phyloP scores from a whole-genome alignment of 2,329 filamentous ascomycete genomes.

The Xylariaceae sp. region DNA sequence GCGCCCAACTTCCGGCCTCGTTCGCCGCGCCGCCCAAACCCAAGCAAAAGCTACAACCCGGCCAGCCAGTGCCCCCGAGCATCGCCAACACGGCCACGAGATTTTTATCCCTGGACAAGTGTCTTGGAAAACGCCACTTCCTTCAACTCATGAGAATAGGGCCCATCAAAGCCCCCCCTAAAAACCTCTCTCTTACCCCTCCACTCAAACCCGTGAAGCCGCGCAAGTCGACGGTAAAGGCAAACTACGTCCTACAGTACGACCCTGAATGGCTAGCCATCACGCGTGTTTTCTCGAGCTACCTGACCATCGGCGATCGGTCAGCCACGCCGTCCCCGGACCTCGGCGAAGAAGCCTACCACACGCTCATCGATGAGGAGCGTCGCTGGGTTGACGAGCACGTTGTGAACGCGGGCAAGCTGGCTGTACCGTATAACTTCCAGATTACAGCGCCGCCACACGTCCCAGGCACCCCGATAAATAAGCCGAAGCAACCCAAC shows the following conservation, averaged over 20 bases:
- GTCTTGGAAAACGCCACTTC: slow-evolving; percentile 71
- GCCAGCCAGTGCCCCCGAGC: slow-evolving; percentile 60
- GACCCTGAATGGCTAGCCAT: slow-evolving; percentile 96
- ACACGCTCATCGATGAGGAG: slow-evolving; percentile 61
- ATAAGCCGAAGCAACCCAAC: slow-evolving; percentile 57
- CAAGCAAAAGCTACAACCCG: slow-evolving; percentile 38
- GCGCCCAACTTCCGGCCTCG: slow-evolving; percentile 69
- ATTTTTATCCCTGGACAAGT: slow-evolving; percentile 92
- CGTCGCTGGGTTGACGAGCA: slow-evolving; percentile 77
- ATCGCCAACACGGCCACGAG: slow-evolving; percentile 75
- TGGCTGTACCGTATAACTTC: slow-evolving; percentile 76
- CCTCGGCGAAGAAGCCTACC: slow-evolving; percentile 64
- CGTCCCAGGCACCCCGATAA: slow-evolving; percentile 49
- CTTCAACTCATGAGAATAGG: slow-evolving; percentile 69
- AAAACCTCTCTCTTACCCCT: no score
- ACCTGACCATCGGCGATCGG: slow-evolving; percentile 59
- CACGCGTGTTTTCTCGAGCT: slow-evolving; percentile 68
- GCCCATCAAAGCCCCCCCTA: slow-evolving; percentile 35
- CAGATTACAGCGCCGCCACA: slow-evolving; percentile 68
- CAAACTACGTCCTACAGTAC: slow-evolving; percentile 59
- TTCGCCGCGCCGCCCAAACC: slow-evolving; percentile 48
- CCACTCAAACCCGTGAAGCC: background rate
- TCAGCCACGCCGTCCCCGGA: slow-evolving; percentile 50
- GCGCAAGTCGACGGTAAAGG: slow-evolving; percentile 35
- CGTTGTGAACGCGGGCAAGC: slow-evolving; percentile 55